These are phyloP conservation scores for Emericellopsis terricola DNA, from an alignment of 495 filamentous ascomycete genomes.

Conservation along the genomic window DNA sequence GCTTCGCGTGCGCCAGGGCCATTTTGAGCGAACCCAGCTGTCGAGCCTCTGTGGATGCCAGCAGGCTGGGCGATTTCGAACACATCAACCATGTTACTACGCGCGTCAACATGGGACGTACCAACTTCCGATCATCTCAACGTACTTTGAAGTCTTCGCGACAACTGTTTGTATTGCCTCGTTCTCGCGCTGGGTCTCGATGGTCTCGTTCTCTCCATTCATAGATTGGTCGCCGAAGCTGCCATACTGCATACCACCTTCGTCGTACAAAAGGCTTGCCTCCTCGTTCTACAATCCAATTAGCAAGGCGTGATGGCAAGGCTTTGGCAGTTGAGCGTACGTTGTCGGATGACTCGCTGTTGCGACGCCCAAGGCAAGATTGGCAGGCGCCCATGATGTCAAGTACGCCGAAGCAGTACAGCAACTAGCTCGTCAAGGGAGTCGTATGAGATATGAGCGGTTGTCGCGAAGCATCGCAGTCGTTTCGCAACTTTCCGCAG, in stretches of 20 bases:
- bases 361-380: constrained; percentile 24
- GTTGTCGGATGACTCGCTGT: constrained; percentile 23
- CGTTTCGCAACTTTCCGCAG: too few relatives aligned
- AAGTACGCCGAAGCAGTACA: too few relatives aligned
- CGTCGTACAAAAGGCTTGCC: constrained; percentile 33
- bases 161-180: constrained; percentile 38
- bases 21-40: constrained; percentile 15
- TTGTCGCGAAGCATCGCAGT: too few relatives aligned
- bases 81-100: constrained; percentile 38
- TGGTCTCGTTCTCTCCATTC: constrained; percentile 31
- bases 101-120: constrained; percentile 4
- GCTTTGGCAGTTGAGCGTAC: constrained; percentile 6
- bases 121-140: constrained; percentile 1
- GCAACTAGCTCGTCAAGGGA: too few relatives aligned
- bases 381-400: constrained; percentile 26
- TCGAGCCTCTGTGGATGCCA: constrained; percentile 8
- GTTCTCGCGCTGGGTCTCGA: constrained; percentile 37
- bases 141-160: constrained; percentile 36
- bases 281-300: constrained; percentile 25
- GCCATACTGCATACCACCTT: constrained; percentile 32
- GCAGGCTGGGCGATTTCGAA: constrained; percentile 37
- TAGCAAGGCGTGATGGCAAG: not conserved
- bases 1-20: constrained; percentile 26
- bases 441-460: too few relatives aligned
- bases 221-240: constrained; percentile 33